A percentile compares a stretch with the other conserved stretches of the same genome.
phyloP scores from a whole-genome alignment of 768 basidiomycete species.

The Suillus variegatus region DNA sequence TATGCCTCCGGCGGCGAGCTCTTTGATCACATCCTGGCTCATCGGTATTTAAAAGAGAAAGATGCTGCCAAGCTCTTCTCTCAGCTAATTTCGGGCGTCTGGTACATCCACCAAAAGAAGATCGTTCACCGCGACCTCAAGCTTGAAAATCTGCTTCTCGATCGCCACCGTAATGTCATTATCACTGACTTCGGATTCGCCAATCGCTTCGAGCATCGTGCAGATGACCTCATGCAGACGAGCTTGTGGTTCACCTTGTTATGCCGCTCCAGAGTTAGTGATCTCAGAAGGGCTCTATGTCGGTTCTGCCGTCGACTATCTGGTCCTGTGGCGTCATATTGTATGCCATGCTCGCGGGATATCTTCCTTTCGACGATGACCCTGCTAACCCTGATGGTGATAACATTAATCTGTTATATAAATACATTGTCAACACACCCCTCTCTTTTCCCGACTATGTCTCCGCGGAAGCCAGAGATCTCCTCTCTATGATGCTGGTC shows the following conservation, averaged over 20 bases:
- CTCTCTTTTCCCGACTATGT: slow-evolving; percentile 98
- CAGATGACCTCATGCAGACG: slow-evolving; percentile 98
- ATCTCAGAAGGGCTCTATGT: slow-evolving; percentile 97
- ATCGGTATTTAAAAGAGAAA: slow-evolving; percentile 91
- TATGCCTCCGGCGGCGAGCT: slow-evolving; percentile 98
- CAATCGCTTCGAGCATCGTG: slow-evolving; percentile 90
- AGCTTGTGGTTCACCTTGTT: slow-evolving; percentile 98
- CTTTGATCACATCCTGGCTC: slow-evolving; percentile 98
- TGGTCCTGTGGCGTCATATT: slow-evolving; percentile 97
- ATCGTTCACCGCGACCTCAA: slow-evolving; percentile 99
- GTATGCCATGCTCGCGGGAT: slow-evolving; percentile 96
- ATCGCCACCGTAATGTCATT: slow-evolving; percentile 97
- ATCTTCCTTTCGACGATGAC: slow-evolving; percentile 99
- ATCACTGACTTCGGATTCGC: slow-evolving; percentile 99
- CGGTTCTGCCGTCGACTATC: slow-evolving; percentile 96
- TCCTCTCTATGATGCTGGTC: slow-evolving; percentile 91
- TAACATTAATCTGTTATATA: slow-evolving; percentile 98
- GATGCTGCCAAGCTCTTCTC: slow-evolving; percentile 96
- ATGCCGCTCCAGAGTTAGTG: slow-evolving; percentile 97
- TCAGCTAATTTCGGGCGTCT: slow-evolving; percentile 97
- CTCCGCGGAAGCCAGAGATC: slow-evolving; percentile 76
- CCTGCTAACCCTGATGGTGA: slow-evolving; percentile 98
- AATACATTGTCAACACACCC: slow-evolving; percentile 97
- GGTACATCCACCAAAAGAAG: slow-evolving; percentile 99
- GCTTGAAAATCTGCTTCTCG: slow-evolving; percentile 95